Evolutionary conservation across 371 early-diverging fungal species (phyloP).

Genomic region (Umbelopsis sp.): DNA sequence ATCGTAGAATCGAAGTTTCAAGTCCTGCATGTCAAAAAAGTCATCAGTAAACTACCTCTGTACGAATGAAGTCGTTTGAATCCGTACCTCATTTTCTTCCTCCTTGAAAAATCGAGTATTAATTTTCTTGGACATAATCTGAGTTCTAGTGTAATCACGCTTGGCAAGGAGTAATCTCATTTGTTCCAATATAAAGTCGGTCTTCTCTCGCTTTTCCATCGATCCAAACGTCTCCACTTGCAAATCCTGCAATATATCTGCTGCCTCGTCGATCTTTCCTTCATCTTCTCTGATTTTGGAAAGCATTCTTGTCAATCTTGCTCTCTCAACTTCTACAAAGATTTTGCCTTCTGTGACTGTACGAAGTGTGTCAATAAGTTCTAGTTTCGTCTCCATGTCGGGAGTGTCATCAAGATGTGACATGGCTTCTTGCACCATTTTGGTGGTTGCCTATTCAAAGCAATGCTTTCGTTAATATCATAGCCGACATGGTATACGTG

Average conservation of each 20-base stretch:
- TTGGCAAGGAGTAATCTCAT: slow-evolving; percentile 94
- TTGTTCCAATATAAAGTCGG: slow-evolving; percentile 97
- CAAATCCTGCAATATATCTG: slow-evolving; percentile 94
- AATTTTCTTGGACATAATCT: slow-evolving; percentile 95
- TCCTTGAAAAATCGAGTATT: slow-evolving; percentile 91
- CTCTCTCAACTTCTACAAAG: slow-evolving; percentile 97
- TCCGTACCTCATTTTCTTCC: slow-evolving; percentile 70
- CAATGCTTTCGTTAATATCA: not conserved
- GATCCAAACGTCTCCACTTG: slow-evolving; percentile 99
- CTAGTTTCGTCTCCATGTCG: slow-evolving; percentile 80
- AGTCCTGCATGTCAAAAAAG: slow-evolving; percentile 61
- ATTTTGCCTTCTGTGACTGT: slow-evolving; percentile 99
- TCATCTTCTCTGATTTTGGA: slow-evolving; percentile 90
- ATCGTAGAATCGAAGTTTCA: slow-evolving; percentile 93
- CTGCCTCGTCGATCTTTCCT: slow-evolving; percentile 89
- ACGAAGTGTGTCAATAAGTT: slow-evolving; percentile 92
- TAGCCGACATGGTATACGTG: not conserved
- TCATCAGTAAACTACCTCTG: not conserved
- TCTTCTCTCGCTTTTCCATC: slow-evolving; percentile 97
- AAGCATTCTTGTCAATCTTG: slow-evolving; percentile 88
- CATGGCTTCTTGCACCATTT: slow-evolving; percentile 96
- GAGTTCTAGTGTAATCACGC: slow-evolving; percentile 89
- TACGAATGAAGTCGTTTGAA: not conserved
- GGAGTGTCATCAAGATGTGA: slow-evolving; percentile 83
- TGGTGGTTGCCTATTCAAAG: slow-evolving; percentile 77